These are phyloP conservation scores for Aspergillus egyptiacus DNA, from an alignment of 495 filamentous ascomycete genomes.

Conservation along the genomic window DNA sequence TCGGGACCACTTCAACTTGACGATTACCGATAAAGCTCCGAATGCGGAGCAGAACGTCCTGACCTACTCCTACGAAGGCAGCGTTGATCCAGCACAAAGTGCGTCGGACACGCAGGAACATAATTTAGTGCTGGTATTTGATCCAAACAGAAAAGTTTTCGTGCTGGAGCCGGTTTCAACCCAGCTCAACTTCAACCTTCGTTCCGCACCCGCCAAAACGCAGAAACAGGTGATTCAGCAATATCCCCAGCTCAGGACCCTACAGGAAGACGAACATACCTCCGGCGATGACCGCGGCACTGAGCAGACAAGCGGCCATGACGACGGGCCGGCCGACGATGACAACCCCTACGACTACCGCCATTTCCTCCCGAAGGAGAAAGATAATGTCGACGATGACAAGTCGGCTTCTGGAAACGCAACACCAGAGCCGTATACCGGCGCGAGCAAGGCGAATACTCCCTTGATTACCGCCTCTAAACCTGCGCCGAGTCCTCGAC, in stretches of 20 bases:
- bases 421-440: slow-evolving; percentile 34
- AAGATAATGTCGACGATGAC: slow-evolving; percentile 28
- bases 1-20: slow-evolving; percentile 42
- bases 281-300: slow-evolving; percentile 38
- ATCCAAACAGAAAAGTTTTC: slow-evolving; percentile 44
- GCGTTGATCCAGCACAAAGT: slow-evolving; percentile 35
- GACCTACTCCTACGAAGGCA: slow-evolving; percentile 47
- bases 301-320: slow-evolving; percentile 32
- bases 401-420: slow-evolving; percentile 32
- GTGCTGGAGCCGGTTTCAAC: slow-evolving; percentile 47
- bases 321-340: slow-evolving; percentile 43
- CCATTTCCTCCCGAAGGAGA: slow-evolving; percentile 47
- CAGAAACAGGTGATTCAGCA: slow-evolving; percentile 40
- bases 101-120: slow-evolving; percentile 27
- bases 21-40: slow-evolving; percentile 44
- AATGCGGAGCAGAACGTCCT: slow-evolving; percentile 35
- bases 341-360: slow-evolving; percentile 55
- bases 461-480: slow-evolving; percentile 25
- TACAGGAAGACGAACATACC: slow-evolving; percentile 35
- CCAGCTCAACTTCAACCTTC: slow-evolving; percentile 53
- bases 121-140: slow-evolving; percentile 48
- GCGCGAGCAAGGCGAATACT: slow-evolving; percentile 31
- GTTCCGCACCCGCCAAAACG: slow-evolving; percentile 43
- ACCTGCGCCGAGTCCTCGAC: slow-evolving; percentile 25
- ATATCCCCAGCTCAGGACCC: slow-evolving; percentile 41